phyloP scores from a whole-genome alignment of 1,284 basidiomycete species.

The Thelephora terrestris region DNA sequence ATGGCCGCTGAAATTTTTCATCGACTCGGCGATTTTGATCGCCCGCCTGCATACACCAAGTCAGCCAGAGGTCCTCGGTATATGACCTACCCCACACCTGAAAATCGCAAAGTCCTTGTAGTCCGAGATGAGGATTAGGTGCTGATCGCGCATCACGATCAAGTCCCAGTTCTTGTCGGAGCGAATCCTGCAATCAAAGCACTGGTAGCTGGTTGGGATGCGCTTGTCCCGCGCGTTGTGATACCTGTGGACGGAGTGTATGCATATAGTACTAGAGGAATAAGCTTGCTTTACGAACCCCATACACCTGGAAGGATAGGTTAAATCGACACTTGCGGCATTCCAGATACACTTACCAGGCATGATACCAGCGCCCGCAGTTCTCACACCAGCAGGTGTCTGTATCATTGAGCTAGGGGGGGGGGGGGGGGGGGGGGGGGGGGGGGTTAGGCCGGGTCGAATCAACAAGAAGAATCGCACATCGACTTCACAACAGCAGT shows the following conservation, averaged over 20 bases:
- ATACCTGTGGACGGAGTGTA: constrained; percentile 33
- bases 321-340: neutral
- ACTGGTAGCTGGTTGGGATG: constrained; percentile 47
- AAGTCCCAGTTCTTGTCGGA: constrained; percentile 58
- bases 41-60: constrained; percentile 41
- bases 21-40: constrained; percentile 56
- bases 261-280: constrained; percentile 2
- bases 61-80: constrained; percentile 2
- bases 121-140: constrained; percentile 47
- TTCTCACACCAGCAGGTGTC: constrained; percentile 53
- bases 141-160: constrained; percentile 43
- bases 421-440: too few species aligned
- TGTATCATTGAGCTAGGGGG: constrained; percentile 36
- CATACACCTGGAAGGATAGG: constrained; percentile 51
- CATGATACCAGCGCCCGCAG: constrained; percentile 63
- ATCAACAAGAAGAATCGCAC: constrained; percentile 25
- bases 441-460: too few species aligned
- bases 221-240: constrained; percentile 46
- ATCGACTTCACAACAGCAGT: constrained; percentile 57
- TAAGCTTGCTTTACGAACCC: constrained; percentile 33
- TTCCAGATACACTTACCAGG: constrained; percentile 40
- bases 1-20: constrained; percentile 32
- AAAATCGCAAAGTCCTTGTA: constrained; percentile 61
- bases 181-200: constrained; percentile 62
- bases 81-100: constrained; percentile 31